phyloP scores from a whole-genome alignment of 2,329 filamentous ascomycete genomes.

The Amphichorda felina region DNA sequence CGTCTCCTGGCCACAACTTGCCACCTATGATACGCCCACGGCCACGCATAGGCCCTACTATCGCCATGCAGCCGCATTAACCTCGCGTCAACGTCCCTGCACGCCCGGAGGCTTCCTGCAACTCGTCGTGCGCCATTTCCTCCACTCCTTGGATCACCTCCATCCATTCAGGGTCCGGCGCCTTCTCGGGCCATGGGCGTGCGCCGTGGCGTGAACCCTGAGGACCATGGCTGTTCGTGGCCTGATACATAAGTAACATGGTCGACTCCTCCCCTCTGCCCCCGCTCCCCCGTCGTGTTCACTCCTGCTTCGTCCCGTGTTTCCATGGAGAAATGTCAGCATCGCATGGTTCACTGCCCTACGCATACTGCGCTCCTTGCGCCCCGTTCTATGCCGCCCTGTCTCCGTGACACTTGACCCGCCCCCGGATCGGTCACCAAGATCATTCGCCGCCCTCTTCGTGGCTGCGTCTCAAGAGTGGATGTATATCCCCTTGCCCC shows the following conservation, averaged over 20 bases:
- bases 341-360: background rate
- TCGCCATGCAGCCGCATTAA: background rate
- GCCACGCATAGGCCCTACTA: too few relatives aligned
- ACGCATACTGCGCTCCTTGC: background rate
- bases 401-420: background rate
- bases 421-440: background rate
- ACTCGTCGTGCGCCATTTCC: background rate
- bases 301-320: background rate
- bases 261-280: background rate
- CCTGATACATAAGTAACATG: background rate
- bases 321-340: background rate
- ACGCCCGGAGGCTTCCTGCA: background rate
- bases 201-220: background rate
- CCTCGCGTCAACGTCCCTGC: background rate
- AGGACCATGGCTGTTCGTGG: background rate
- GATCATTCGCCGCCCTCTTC: background rate
- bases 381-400: background rate
- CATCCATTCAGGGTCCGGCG: background rate
- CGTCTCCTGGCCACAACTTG: too few relatives aligned
- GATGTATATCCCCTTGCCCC: slow-evolving; percentile 18
- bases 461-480: slow-evolving; percentile 3
- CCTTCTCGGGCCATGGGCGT: too few relatives aligned
- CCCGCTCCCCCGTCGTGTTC: background rate
- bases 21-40: too few relatives aligned
- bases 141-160: background rate